Base-by-base conservation (phyloP, 306 rosid genomes). In the Lotus japonicus region DNA sequence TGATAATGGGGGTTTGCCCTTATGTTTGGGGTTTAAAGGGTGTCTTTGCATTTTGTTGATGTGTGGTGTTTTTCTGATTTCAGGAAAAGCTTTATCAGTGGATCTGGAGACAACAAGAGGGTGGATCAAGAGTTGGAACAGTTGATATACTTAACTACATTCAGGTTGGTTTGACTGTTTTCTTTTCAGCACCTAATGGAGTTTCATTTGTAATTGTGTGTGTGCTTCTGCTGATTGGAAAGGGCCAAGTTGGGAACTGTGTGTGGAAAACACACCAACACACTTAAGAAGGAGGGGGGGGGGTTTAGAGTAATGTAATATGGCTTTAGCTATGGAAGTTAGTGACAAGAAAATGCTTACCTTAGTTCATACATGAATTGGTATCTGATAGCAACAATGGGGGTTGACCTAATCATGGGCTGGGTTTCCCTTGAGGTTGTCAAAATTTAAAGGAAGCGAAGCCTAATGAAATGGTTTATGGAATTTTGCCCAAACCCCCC, bases 31-130 rank as follows among this genome's bases (percentile, higher is more conserved):
- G 51, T 61, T 45, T 19, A 2, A 38, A 43, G 10, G 18, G 7
- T 58, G n/a, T 64, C 18, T 18, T 50, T 43, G 45, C 39, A 67
- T 46, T 74, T 70, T 6, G 11, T 65, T 39, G 16, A 61, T 41
- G 45, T 60, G 23, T 6, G 39, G 12, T 61, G 57, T 51, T 16
- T 1, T 71, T 63, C 4, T 64, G 41, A 65, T 81, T 59, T 78
- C 84, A 91, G 97, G 97, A 91, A 55, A 88, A 91, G 49, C 87
- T 91, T 17, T 78, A 82, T 80, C 96, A 88, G 64, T 91, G 97
- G 96, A 85, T 91, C 44, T 45, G 80, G 82, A 83, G 96, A 63
- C 94, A 91, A 41, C 91, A 91, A 77, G 96, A 91, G 55, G 89
- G 77, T 57, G 97, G 91, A 70, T 86, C 96, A 26, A 85, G 92